Evolutionary conservation across 495 filamentous ascomycete species (phyloP).

Genomic region (Chaetomium tenue): DNA sequence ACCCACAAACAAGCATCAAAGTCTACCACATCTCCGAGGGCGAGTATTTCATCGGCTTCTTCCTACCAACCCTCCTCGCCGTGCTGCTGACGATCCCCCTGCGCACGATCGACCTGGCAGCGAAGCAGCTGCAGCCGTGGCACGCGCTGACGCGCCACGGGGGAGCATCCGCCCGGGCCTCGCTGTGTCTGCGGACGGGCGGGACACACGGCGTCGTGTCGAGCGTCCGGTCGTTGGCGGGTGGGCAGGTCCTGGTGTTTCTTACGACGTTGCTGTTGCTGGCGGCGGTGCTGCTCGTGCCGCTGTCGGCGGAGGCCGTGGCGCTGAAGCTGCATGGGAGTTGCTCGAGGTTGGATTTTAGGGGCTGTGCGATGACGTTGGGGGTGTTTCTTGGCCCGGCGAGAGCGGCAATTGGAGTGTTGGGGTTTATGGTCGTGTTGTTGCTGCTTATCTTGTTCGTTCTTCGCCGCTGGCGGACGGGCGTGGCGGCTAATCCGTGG

Average conservation of each 20-base stretch:
- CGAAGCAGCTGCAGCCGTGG: constrained; percentile 7
- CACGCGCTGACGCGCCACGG: neutral
- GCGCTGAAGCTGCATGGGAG: neutral
- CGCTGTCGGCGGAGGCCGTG: neutral
- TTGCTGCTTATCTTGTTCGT: neutral
- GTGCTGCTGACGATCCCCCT: neutral
- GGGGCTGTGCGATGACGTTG: constrained; percentile 1
- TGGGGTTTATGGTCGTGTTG: neutral
- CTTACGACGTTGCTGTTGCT: neutral
- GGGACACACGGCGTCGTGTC: neutral
- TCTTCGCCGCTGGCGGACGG: neutral
- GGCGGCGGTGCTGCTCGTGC: neutral
- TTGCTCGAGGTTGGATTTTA: neutral
- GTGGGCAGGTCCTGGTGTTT: neutral
- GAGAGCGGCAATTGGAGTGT: neutral
- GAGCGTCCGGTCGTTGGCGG: neutral
- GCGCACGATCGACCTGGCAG: neutral
- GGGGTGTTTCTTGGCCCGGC: neutral
- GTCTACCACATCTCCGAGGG: neutral
- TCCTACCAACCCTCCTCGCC: neutral
- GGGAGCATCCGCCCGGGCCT: neutral
- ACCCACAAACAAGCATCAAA: neutral
- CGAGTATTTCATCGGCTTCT: neutral
- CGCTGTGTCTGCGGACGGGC: neutral
- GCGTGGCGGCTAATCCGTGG: neutral